A percentile compares a stretch with the other conserved stretches of the same genome.
Conservation (phyloP, 345 rosid species). For the Erysimum cheiranthoides region DNA sequence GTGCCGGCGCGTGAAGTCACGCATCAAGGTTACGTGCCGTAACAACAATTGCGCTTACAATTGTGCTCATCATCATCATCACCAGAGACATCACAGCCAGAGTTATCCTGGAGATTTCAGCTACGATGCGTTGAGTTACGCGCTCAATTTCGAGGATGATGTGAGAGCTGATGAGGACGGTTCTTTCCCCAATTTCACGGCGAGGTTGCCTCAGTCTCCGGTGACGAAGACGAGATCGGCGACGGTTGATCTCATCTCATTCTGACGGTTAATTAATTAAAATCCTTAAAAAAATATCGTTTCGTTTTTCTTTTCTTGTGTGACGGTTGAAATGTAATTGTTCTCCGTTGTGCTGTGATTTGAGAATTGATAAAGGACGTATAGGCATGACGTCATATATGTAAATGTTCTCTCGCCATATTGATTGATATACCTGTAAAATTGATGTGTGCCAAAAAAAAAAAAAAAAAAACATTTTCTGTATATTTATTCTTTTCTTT, state of each 20-base stretch:
- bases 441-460: conserved; percentile 27
- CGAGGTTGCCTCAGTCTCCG: conserved; percentile 66
- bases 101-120: conserved; percentile 56
- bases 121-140: conserved; percentile 72
- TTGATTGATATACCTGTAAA: conserved; percentile 17
- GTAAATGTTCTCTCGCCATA: conserved; percentile 33
- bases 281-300: not conserved
- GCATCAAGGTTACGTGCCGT: conserved; percentile 41
- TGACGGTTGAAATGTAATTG: conserved; percentile 25
- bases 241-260: conserved; percentile 43
- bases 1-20: conserved; percentile 51
- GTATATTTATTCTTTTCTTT: not conserved
- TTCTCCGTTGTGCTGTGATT: not conserved
- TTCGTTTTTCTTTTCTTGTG: not conserved
- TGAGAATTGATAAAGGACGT: not conserved
- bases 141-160: conserved; percentile 72
- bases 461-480: not conserved
- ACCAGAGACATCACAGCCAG: conserved; percentile 38
- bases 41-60: conserved; percentile 37
- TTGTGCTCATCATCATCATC: conserved; percentile 27
- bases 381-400: conserved; percentile 33
- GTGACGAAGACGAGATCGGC: conserved; percentile 27
- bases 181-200: conserved; percentile 47
- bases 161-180: conserved; percentile 49
- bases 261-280: conserved; percentile 22